A percentile compares a stretch with the other conserved stretches of the same genome.
These are phyloP conservation scores for Clitopilus passeckerianus DNA, from an alignment of 768 basidiomycete genomes.

Conservation along the genomic window DNA sequence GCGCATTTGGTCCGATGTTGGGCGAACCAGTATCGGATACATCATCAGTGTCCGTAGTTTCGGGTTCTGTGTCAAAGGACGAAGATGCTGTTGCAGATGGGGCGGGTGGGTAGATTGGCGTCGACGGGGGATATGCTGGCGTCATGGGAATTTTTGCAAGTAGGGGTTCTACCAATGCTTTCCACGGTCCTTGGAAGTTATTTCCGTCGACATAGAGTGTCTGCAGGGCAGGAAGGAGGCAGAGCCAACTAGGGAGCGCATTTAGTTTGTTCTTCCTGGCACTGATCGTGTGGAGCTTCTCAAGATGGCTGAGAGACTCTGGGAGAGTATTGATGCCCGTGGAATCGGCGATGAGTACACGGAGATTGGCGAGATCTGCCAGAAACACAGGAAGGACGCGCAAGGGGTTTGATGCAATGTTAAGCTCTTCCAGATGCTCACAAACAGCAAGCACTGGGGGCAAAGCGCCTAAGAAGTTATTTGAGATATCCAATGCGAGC, in stretches of 20 bases:
- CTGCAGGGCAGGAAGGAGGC: slow-evolving; percentile 79
- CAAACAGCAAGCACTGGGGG: slow-evolving; percentile 83
- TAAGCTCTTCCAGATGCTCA: slow-evolving; percentile 83
- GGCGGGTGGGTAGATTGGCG: slow-evolving; percentile 50
- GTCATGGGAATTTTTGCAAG: slow-evolving; percentile 58
- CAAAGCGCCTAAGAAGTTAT: slow-evolving; percentile 78
- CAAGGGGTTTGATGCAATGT: slow-evolving; percentile 87
- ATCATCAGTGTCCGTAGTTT: slow-evolving; percentile 51
- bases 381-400: slow-evolving; percentile 90
- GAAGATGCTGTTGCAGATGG: slow-evolving; percentile 39
- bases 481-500: slow-evolving; percentile 90
- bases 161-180: slow-evolving; percentile 81
- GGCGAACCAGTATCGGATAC: slow-evolving; percentile 50
- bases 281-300: slow-evolving; percentile 84
- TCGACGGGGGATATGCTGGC: slow-evolving; percentile 62
- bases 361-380: slow-evolving; percentile 66
- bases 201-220: slow-evolving; percentile 92
- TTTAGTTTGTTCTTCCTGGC: slow-evolving; percentile 85
- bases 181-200: slow-evolving; percentile 93
- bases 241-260: slow-evolving; percentile 92
- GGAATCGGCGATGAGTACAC: slow-evolving; percentile 89
- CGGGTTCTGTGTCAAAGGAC: slow-evolving; percentile 35
- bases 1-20: slow-evolving; percentile 29
- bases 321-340: slow-evolving; percentile 81
- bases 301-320: slow-evolving; percentile 64